Conservation (phyloP, 345 rosid genomes). For the Rhizophora apiculata region DNA sequence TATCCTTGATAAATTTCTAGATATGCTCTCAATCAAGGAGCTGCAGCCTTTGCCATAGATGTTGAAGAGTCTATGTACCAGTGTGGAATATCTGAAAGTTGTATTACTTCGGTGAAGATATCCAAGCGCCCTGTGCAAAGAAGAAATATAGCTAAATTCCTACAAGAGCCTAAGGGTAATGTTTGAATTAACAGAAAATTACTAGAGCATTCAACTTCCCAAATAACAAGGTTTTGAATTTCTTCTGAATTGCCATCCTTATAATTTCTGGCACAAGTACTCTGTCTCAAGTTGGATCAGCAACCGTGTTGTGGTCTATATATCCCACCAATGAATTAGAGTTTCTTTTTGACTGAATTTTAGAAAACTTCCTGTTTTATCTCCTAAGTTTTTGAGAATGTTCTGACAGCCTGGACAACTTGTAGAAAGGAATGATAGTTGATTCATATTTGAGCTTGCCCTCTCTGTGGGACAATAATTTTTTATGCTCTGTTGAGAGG, state of each 20-base stretch:
- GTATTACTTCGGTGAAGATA: conserved; percentile 38
- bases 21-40: conserved; percentile 78
- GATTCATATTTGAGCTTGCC: not conserved
- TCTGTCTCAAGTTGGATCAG: not conserved
- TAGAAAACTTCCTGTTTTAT: not conserved
- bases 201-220: not conserved
- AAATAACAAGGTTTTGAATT: not conserved
- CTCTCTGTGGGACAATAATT: not conserved
- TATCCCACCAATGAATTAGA: conserved; percentile 1
- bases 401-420: not conserved
- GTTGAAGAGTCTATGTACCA: conserved; percentile 42
- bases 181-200: not conserved
- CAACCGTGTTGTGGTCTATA: not conserved
- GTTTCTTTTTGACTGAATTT: not conserved
- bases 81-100: conserved; percentile 24
- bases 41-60: conserved; percentile 80
- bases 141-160: conserved; percentile 40
- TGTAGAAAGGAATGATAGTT: not conserved
- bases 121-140: conserved; percentile 50
- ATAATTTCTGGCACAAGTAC: not conserved
- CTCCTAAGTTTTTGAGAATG: not conserved
- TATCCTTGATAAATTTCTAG: conserved; percentile 37
- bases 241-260: not conserved
- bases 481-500: not conserved
- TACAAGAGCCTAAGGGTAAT: conserved; percentile 46